phyloP scores from a whole-genome alignment of 1,139 yeast species.

The Geotrichum europaeum region DNA sequence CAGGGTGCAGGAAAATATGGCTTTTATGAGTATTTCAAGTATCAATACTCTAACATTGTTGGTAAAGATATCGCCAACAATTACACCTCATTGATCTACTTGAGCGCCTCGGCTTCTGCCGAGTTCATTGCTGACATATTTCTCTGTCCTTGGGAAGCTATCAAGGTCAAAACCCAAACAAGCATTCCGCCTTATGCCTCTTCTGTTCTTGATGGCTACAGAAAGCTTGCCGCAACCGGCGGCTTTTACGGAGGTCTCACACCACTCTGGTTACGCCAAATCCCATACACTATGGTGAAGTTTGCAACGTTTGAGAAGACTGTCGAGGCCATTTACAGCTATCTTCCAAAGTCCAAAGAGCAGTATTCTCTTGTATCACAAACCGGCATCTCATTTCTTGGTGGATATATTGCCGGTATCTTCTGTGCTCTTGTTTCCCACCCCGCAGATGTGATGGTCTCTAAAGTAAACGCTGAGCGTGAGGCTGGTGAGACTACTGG shows the following conservation, averaged over 20 bases:
- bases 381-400: slow-evolving; percentile 87
- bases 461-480: slow-evolving; percentile 77
- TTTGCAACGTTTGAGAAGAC: slow-evolving; percentile 90
- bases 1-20: slow-evolving; percentile 98
- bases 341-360: slow-evolving; percentile 46
- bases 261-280: slow-evolving; percentile 91
- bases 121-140: slow-evolving; percentile 86
- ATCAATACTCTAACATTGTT: slow-evolving; percentile 59
- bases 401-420: slow-evolving; percentile 95
- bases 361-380: slow-evolving; percentile 60
- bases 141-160: slow-evolving; percentile 89
- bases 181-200: slow-evolving; percentile 76
- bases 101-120: slow-evolving; percentile 86
- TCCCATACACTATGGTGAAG: slow-evolving; percentile 95
- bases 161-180: slow-evolving; percentile 88
- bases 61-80: slow-evolving; percentile 60
- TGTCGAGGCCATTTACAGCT: slow-evolving; percentile 63
- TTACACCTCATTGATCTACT: slow-evolving; percentile 66
- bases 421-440: slow-evolving; percentile 91
- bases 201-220: slow-evolving; percentile 59
- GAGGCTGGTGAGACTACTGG: slow-evolving; percentile 60
- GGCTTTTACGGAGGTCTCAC: slow-evolving; percentile 80
- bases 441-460: slow-evolving; percentile 97
- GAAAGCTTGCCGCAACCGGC: slow-evolving; percentile 57
- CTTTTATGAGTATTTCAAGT: slow-evolving; percentile 83